Conservation (phyloP, 495 filamentous ascomycete genomes). For the Talaromyces liani region DNA sequence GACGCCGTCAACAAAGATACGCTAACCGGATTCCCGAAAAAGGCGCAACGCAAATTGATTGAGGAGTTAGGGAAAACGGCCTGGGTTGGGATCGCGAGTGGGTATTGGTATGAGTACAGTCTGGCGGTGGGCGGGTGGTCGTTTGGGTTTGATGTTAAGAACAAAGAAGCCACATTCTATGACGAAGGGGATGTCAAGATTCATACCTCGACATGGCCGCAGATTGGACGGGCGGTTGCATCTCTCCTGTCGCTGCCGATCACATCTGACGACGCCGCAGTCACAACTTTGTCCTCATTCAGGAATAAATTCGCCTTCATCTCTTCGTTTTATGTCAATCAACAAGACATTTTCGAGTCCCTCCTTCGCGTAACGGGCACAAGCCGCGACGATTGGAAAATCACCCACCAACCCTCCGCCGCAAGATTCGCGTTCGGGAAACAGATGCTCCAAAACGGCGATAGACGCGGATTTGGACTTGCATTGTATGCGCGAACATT, state of each 20-base stretch:
- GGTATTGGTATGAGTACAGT: slow-evolving; percentile 50
- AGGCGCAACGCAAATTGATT: slow-evolving; percentile 23
- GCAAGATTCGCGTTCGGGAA: slow-evolving; percentile 37
- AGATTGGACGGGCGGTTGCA: slow-evolving; percentile 38
- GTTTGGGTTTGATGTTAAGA: slow-evolving; percentile 41
- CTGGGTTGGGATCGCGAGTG: not conserved
- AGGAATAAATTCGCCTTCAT: slow-evolving; percentile 36
- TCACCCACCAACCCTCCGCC: slow-evolving; percentile 30
- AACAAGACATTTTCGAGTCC: slow-evolving; percentile 46
- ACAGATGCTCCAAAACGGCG: slow-evolving; percentile 32
- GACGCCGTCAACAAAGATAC: slow-evolving; percentile 26
- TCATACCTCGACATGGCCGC: slow-evolving; percentile 32
- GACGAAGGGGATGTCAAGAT: slow-evolving; percentile 39
- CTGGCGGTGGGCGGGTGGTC: slow-evolving; percentile 16
- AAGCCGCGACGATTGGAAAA: slow-evolving; percentile 43
- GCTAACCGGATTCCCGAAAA: slow-evolving; percentile 12
- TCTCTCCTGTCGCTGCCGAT: slow-evolving; percentile 31
- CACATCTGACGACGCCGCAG: slow-evolving; percentile 13
- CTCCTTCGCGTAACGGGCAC: slow-evolving; percentile 46
- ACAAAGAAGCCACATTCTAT: slow-evolving; percentile 29
- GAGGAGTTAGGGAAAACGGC: slow-evolving; percentile 29
- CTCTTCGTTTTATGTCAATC: slow-evolving; percentile 39
- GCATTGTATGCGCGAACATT: slow-evolving; percentile 47
- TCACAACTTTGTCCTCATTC: slow-evolving; percentile 21
- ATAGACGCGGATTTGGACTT: slow-evolving; percentile 38